Evolutionary conservation across 305 asterid species (phyloP).

Genomic region (Euphrasia arctica): DNA sequence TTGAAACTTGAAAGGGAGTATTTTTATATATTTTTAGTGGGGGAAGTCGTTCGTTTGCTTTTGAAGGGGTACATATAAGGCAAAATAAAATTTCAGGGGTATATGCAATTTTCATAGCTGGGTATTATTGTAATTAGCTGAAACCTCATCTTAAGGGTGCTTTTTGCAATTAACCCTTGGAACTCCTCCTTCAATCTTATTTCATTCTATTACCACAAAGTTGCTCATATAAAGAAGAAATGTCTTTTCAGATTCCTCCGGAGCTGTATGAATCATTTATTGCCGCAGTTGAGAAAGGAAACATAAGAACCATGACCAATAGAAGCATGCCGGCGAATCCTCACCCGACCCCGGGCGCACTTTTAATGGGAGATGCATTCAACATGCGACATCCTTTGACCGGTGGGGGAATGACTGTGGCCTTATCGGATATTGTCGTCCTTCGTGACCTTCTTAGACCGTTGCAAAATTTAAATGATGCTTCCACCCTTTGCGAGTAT

Average conservation of each 20-base stretch:
- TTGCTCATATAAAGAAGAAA: neutral
- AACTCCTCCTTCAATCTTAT: neutral
- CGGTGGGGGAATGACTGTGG: constrained; percentile 94
- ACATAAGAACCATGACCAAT: constrained; percentile 72
- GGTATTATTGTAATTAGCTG: neutral
- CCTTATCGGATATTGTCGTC: constrained; percentile 72
- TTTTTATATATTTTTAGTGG: neutral
- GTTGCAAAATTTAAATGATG: constrained; percentile 40
- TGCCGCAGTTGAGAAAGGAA: constrained; percentile 61
- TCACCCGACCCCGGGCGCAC: constrained; percentile 76
- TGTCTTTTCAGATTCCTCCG: constrained; percentile 51
- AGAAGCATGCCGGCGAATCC: constrained; percentile 88
- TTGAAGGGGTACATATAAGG: neutral
- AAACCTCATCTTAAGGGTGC: neutral
- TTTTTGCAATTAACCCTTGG: neutral
- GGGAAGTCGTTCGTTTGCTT: neutral
- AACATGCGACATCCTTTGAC: constrained; percentile 88
- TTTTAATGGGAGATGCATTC: constrained; percentile 73
- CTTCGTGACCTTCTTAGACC: constrained; percentile 76
- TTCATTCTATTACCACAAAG: neutral
- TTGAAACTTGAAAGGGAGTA: neutral
- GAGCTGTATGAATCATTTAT: constrained; percentile 51
- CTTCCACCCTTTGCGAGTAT: constrained; percentile 49
- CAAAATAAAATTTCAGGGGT: neutral
- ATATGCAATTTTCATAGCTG: neutral